Conservation (phyloP, 2,329 filamentous ascomycete species). For the Arthroderma uncinatum region DNA sequence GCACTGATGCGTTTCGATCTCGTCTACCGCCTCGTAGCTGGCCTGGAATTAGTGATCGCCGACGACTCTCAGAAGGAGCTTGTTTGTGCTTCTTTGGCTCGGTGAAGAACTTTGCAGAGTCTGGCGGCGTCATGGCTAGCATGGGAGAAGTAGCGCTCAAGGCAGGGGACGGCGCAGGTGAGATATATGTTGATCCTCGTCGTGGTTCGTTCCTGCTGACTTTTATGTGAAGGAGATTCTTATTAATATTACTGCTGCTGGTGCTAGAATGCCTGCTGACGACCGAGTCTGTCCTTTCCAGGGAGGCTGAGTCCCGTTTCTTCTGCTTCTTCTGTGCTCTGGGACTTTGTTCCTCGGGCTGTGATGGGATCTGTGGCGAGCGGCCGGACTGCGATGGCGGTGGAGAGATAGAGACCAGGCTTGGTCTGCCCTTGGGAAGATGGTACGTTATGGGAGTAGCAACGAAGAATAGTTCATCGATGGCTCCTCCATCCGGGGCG, state of each 20-base stretch:
- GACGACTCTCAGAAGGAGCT: background rate
- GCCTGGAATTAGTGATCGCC: background rate
- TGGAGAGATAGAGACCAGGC: slow-evolving; percentile 14
- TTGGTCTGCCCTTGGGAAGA: slow-evolving; percentile 13
- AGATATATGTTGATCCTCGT: slow-evolving; percentile 9
- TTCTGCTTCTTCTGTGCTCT: slow-evolving; percentile 9
- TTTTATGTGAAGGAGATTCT: slow-evolving; percentile 8
- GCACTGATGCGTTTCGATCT: background rate
- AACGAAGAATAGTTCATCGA: slow-evolving; percentile 12
- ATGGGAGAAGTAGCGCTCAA: background rate
- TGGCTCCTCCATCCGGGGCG: background rate
- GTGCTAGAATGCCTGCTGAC: background rate
- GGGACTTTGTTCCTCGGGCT: background rate
- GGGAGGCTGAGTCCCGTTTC: background rate
- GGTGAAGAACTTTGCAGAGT: slow-evolving; percentile 1
- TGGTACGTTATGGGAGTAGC: slow-evolving; percentile 15
- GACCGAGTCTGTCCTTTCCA: background rate
- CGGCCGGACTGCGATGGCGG: background rate
- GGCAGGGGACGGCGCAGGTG: background rate
- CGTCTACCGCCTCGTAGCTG: background rate
- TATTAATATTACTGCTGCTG: slow-evolving; percentile 8
- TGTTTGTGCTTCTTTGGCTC: background rate
- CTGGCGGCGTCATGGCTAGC: background rate
- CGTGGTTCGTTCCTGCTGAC: slow-evolving; percentile 8
- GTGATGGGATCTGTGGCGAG: background rate